A percentile compares a stretch with the other conserved stretches of the same genome.
These are phyloP conservation scores for Entelexis paramagnoliae DNA, from an alignment of 1,139 yeast genomes.

Conservation along the genomic window DNA sequence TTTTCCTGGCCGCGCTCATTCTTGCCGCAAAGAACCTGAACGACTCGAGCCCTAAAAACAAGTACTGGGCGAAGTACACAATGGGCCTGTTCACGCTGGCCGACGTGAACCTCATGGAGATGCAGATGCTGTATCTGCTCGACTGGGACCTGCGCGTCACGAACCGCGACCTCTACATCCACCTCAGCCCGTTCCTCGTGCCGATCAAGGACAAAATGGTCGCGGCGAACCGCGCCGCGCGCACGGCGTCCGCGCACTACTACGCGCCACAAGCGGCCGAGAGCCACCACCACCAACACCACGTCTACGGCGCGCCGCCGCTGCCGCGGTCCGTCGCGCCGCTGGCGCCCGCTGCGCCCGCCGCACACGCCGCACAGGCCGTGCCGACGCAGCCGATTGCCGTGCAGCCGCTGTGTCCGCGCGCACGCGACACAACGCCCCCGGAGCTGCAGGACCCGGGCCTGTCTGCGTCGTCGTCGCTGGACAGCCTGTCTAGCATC, in stretches of 20 bases:
- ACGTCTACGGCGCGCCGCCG: background rate
- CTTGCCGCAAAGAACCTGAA: slow-evolving; percentile 83
- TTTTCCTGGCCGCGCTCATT: slow-evolving; percentile 77
- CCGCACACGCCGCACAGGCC: background rate
- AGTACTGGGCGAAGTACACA: slow-evolving; percentile 91
- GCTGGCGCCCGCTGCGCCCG: background rate
- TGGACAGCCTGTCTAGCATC: slow-evolving; percentile 21
- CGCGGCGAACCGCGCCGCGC: slow-evolving; percentile 3
- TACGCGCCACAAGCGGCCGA: background rate
- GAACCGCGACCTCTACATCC: slow-evolving; percentile 56
- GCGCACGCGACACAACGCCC: slow-evolving; percentile 11
- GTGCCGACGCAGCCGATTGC: slow-evolving; percentile 1
- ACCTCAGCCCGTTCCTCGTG: slow-evolving; percentile 62
- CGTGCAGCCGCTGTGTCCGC: slow-evolving; percentile 17
- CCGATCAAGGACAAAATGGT: slow-evolving; percentile 45
- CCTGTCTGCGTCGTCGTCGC: slow-evolving; percentile 23
- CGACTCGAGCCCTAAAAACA: slow-evolving; percentile 88
- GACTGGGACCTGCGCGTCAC: slow-evolving; percentile 73
- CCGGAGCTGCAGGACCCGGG: slow-evolving; percentile 15
- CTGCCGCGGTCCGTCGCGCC: background rate
- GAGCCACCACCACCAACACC: background rate
- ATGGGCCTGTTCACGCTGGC: slow-evolving; percentile 63
- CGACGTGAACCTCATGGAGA: slow-evolving; percentile 86
- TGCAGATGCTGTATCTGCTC: slow-evolving; percentile 69
- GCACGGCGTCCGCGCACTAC: background rate